Percentiles rank a stretch among this genome's conserved stretches.
Evolutionary conservation across 23 red algal species (phyloP).

Genomic region (Gracilaria domingensis): DNA sequence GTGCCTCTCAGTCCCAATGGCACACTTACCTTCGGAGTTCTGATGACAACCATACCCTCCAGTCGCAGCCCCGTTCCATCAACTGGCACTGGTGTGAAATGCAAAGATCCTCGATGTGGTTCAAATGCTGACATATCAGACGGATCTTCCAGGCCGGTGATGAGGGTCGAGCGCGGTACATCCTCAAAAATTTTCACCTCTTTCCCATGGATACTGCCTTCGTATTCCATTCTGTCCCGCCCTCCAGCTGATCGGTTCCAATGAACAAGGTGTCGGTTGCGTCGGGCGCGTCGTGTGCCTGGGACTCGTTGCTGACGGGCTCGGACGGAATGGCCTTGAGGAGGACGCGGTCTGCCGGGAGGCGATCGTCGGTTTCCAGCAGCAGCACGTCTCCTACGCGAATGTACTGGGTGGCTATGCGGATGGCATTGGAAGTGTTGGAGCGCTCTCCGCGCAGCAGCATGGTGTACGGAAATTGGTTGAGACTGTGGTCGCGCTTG

Average conservation of each 20-base stretch:
- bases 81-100: slow-evolving; percentile 38
- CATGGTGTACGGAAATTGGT: slow-evolving; percentile 77
- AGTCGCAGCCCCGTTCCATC: slow-evolving; percentile 40
- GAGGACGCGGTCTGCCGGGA: slow-evolving; percentile 95
- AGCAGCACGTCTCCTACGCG: slow-evolving; percentile 92
- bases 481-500: slow-evolving; percentile 78
- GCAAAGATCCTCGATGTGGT: slow-evolving; percentile 2
- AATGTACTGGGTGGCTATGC: slow-evolving; percentile 78
- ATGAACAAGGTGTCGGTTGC: slow-evolving; percentile 86
- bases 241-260: slow-evolving; percentile 97
- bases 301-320: not conserved
- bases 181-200: slow-evolving; percentile 44
- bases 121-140: not conserved
- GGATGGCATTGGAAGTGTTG: slow-evolving; percentile 37
- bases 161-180: slow-evolving; percentile 43
- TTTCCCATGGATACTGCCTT: slow-evolving; percentile 71
- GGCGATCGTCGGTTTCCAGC: slow-evolving; percentile 86
- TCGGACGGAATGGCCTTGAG: slow-evolving; percentile 66
- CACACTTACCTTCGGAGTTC: slow-evolving; percentile 48
- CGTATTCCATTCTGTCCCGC: slow-evolving; percentile 98
- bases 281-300: slow-evolving; percentile 15
- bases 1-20: slow-evolving; percentile 84
- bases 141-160: slow-evolving; percentile 41
- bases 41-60: slow-evolving; percentile 73
- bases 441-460: slow-evolving; percentile 32